phyloP scores from a whole-genome alignment of 805 yeast genomes.

The Kodamaea nitidulidarum region DNA sequence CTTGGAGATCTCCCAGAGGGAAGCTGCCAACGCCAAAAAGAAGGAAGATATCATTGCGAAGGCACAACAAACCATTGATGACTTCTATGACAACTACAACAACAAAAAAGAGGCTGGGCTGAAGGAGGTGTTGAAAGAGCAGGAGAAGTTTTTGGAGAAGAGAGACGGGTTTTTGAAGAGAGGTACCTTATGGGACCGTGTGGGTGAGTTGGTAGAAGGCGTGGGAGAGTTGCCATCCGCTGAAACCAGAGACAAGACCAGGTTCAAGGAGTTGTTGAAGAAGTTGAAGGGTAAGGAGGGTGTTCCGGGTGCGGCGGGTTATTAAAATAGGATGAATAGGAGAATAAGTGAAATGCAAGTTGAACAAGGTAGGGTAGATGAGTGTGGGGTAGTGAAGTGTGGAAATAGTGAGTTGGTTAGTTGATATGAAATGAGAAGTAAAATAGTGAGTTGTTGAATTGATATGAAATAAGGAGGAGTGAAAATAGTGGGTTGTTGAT shows the following conservation, averaged over 20 bases:
- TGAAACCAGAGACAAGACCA: conserved; percentile 56
- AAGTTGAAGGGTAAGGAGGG: conserved; percentile 64
- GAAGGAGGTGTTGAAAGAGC: conserved; percentile 61
- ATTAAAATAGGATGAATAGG: conserved; percentile 25
- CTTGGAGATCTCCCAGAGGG: conserved; percentile 75
- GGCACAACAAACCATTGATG: conserved; percentile 83
- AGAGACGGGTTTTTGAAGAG: conserved; percentile 60
- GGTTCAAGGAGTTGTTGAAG: conserved; percentile 62
- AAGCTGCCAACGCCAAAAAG: conserved; percentile 61
- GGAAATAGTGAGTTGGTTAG: background rate
- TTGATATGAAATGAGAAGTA: background rate
- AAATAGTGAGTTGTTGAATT: too few relatives aligned
- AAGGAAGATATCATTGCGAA: conserved; percentile 64
- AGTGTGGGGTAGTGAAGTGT: background rate
- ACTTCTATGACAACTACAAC: conserved; percentile 88
- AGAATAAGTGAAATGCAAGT: background rate
- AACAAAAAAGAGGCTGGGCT: conserved; percentile 70
- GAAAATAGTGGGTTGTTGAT: too few relatives aligned
- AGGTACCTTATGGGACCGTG: conserved; percentile 51
- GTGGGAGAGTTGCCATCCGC: conserved; percentile 40
- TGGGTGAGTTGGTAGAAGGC: conserved; percentile 46
- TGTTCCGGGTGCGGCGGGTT: conserved; percentile 77
- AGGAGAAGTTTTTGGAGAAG: conserved; percentile 64
- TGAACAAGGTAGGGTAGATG: background rate
- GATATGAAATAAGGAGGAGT: too few relatives aligned